phyloP scores from a whole-genome alignment of 208 protist genomes.

The Trypanosoma scelopori region DNA sequence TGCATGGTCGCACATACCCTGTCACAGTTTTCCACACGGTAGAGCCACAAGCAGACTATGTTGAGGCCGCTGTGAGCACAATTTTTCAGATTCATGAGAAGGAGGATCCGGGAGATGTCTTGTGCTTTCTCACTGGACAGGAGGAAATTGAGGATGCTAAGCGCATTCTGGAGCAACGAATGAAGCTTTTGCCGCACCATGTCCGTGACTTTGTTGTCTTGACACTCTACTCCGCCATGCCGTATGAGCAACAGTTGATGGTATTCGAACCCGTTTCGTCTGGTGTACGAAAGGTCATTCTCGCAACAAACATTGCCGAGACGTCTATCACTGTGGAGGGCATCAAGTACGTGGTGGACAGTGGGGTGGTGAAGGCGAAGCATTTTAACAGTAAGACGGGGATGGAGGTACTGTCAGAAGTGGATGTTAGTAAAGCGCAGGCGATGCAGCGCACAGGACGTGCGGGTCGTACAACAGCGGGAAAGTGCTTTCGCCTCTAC shows the following conservation, averaged over 20 bases:
- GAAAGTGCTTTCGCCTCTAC: conserved; percentile 98
- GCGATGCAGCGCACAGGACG: conserved; percentile 97
- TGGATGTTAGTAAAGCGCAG: conserved; percentile 92
- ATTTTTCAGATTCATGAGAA: conserved; percentile 97
- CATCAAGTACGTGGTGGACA: conserved; percentile 98
- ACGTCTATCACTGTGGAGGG: conserved; percentile 99
- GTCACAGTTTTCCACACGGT: conserved; percentile 94
- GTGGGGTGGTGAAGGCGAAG: conserved; percentile 97
- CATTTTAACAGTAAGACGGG: conserved; percentile 96
- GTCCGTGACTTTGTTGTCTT: conserved; percentile 72
- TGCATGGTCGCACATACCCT: conserved; percentile 90
- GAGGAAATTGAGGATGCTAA: conserved; percentile 91
- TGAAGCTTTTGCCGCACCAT: conserved; percentile 67
- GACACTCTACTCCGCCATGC: conserved; percentile 95
- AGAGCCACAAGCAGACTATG: conserved; percentile 96
- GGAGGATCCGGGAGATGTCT: conserved; percentile 97
- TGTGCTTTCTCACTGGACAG: conserved; percentile 99
- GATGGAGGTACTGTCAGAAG: conserved; percentile 96
- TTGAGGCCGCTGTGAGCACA: conserved; percentile 96
- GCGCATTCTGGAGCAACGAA: conserved; percentile 73
- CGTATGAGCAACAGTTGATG: conserved; percentile 95
- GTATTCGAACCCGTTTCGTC: conserved; percentile 95
- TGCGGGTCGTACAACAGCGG: conserved; percentile 95
- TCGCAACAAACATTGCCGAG: conserved; percentile 99
- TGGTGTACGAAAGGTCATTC: conserved; percentile 92